phyloP scores from a whole-genome alignment of 257 asterid species.

The Capsicum baccatum region DNA sequence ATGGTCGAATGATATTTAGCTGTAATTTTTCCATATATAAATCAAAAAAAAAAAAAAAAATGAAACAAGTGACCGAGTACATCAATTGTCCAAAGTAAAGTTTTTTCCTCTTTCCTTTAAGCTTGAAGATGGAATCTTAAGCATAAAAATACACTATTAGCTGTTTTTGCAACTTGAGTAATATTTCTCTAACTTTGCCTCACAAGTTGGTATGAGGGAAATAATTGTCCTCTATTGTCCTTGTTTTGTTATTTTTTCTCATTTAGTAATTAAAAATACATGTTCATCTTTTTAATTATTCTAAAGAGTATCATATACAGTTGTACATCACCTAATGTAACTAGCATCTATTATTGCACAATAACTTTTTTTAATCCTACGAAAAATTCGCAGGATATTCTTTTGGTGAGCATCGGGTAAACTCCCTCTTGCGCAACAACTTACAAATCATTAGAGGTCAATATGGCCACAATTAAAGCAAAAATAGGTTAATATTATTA shows the following conservation, averaged over 20 bases:
- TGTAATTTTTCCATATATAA: too few relatives aligned
- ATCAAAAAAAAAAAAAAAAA: too few relatives aligned
- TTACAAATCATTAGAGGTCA: too few relatives aligned
- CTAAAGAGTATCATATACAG: not conserved
- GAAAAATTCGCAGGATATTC: too few relatives aligned
- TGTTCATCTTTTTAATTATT: not conserved
- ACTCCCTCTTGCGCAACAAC: too few relatives aligned
- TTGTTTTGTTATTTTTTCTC: not conserved
- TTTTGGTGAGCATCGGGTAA: too few relatives aligned
- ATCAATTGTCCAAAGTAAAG: not conserved
- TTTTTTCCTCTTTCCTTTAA: not conserved
- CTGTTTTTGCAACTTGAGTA: slow-evolving; percentile 17
- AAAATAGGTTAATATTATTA: too few relatives aligned
- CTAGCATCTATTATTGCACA: not conserved
- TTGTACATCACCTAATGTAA: not conserved
- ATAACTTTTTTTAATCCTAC: too few relatives aligned
- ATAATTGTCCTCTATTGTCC: not conserved
- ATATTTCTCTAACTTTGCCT: not conserved
- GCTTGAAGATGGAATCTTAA: not conserved
- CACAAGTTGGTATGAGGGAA: not conserved
- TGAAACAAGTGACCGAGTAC: not conserved
- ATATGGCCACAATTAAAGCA: too few relatives aligned
- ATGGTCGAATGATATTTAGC: too few relatives aligned
- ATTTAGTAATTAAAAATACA: not conserved
- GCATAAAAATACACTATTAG: not conserved